phyloP scores from a whole-genome alignment of 2,329 filamentous ascomycete genomes.

The Colletotrichum orchidophilum region DNA sequence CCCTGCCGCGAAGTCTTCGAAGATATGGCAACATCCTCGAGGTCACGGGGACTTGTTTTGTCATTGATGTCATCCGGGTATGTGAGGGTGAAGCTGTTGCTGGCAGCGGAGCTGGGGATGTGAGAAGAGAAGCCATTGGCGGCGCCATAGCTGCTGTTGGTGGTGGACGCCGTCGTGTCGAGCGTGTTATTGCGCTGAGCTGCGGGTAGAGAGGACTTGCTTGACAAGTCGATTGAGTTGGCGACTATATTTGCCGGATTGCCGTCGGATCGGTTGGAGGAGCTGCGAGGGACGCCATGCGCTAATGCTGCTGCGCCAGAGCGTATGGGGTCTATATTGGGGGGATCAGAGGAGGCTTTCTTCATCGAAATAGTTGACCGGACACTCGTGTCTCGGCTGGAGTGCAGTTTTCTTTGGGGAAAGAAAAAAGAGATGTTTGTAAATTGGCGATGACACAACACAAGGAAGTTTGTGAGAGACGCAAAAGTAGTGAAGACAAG shows the following conservation, averaged over 20 bases:
- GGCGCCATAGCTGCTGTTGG: conserved; percentile 25
- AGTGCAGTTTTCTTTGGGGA: neutral
- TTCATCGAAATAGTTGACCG: conserved; percentile 65
- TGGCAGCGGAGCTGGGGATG: conserved; percentile 37
- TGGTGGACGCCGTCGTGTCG: conserved; percentile 19
- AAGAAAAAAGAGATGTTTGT: neutral
- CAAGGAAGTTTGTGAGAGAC: neutral
- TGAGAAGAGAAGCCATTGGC: conserved; percentile 34
- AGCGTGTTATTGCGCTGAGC: conserved; percentile 34
- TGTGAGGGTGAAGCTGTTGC: conserved; percentile 37
- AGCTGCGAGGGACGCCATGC: conserved; percentile 58
- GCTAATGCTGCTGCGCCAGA: conserved; percentile 63
- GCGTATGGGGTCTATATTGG: conserved; percentile 65
- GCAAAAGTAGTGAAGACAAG: conserved; percentile 15
- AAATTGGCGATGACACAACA: neutral
- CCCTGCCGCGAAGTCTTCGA: conserved; percentile 63
- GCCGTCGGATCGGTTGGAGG: conserved; percentile 50
- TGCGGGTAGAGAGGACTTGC: conserved; percentile 34
- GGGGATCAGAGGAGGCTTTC: conserved; percentile 63
- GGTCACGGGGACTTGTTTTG: conserved; percentile 4
- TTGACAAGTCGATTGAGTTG: conserved; percentile 2
- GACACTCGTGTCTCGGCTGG: conserved; percentile 33
- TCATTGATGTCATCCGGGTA: conserved; percentile 11
- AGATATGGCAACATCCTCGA: conserved; percentile 43
- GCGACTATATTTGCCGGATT: conserved; percentile 39